Conservation (phyloP, 2,329 filamentous ascomycete species). For the Chrysoporthe austroafricana region DNA sequence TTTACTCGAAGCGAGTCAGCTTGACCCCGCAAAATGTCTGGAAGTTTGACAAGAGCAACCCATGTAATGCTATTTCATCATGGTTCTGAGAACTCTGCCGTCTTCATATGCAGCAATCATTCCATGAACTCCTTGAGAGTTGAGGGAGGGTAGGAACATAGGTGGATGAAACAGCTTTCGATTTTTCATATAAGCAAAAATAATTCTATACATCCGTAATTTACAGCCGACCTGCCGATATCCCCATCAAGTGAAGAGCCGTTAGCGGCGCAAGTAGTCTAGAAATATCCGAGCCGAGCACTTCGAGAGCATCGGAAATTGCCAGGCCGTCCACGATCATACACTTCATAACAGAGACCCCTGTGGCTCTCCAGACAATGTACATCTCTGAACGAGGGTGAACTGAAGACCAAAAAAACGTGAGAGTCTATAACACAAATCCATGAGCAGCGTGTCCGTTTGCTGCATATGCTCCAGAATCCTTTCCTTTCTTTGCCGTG, state of each 20-base stretch:
- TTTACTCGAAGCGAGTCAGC: too few species aligned
- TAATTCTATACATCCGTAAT: conserved; percentile 2
- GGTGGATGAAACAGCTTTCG: neutral
- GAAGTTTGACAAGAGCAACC: too few species aligned
- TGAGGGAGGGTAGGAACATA: neutral
- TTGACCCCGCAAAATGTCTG: too few species aligned
- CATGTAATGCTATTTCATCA: too few species aligned
- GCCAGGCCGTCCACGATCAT: neutral
- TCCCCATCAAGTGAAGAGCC: neutral
- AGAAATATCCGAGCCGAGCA: neutral
- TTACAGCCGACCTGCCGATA: neutral
- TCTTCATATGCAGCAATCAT: too few species aligned
- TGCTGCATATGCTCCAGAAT: neutral
- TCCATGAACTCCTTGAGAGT: too few species aligned
- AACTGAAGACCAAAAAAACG: neutral
- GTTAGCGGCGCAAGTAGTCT: neutral
- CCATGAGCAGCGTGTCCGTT: neutral
- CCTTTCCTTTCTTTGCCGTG: neutral
- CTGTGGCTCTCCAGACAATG: neutral
- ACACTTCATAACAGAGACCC: neutral
- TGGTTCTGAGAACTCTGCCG: too few species aligned
- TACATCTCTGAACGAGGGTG: neutral
- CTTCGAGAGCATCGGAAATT: neutral
- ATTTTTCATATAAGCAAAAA: neutral
- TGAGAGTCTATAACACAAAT: conserved; percentile 3